Percentiles rank a stretch among this genome's conserved stretches.
Evolutionary conservation across 1,284 basidiomycete species (phyloP).

Genomic region (Retiboletus fuscus): DNA sequence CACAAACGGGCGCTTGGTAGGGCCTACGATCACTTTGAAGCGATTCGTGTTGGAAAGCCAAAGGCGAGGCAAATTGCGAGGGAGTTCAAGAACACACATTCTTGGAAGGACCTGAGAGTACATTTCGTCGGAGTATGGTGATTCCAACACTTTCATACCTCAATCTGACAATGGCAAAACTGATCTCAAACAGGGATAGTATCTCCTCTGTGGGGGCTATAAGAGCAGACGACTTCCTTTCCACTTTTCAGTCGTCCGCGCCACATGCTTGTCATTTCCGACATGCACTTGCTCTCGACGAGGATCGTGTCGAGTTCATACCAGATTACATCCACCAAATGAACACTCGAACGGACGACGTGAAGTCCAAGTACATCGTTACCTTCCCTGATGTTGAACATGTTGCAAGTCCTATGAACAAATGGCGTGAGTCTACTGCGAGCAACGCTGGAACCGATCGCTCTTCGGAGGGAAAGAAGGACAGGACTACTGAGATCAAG

Average conservation of each 20-base stretch:
- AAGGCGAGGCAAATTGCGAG: background rate
- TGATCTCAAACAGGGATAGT: conserved; percentile 51
- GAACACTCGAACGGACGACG: conserved; percentile 9
- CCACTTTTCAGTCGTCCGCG: conserved; percentile 18
- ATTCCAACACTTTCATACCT: background rate
- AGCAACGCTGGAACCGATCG: background rate
- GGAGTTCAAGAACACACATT: background rate
- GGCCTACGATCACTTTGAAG: conserved; percentile 51
- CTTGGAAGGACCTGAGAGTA: conserved; percentile 32
- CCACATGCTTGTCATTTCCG: conserved; percentile 49
- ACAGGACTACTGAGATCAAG: too few relatives aligned
- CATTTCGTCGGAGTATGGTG: conserved; percentile 55
- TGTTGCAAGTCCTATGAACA: too few relatives aligned
- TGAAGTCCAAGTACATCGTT: background rate
- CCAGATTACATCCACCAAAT: conserved; percentile 47
- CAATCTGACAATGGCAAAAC: background rate
- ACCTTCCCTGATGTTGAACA: too few relatives aligned
- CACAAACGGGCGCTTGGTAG: conserved; percentile 30
- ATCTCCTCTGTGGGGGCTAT: conserved; percentile 49
- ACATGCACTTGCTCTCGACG: conserved; percentile 53
- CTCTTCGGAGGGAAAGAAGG: background rate
- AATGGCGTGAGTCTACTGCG: too few relatives aligned
- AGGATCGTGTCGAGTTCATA: conserved; percentile 51
- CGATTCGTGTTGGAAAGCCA: conserved; percentile 13
- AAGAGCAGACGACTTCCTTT: conserved; percentile 36